Evolutionary conservation across 805 yeast genomes (phyloP).

Genomic region (Cyberlindnera mississippiensis): DNA sequence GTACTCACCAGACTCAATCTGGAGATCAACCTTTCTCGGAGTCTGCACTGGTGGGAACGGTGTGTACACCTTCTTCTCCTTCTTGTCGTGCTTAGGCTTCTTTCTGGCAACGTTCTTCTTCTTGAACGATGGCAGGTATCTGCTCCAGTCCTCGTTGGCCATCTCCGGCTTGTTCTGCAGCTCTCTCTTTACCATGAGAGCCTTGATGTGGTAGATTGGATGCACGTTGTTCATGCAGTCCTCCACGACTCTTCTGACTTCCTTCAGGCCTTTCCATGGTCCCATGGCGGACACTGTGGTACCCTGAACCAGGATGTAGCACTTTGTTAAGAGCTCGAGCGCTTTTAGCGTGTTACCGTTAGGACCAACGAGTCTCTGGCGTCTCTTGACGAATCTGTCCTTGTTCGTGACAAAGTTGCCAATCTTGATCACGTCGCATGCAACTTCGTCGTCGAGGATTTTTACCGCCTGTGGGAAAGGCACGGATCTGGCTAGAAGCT

Average conservation of each 20-base stretch:
- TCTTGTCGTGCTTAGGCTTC: conserved; percentile 62
- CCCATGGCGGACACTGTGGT: conserved; percentile 98
- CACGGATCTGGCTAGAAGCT: conserved; percentile 90
- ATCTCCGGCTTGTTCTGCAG: conserved; percentile 92
- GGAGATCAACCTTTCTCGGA: conserved; percentile 95
- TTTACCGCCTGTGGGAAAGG: conserved; percentile 96
- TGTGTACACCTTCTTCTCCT: conserved; percentile 69
- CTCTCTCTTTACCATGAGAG: conserved; percentile 95
- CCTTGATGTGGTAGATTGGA: conserved; percentile 97
- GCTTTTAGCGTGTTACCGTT: conserved; percentile 96
- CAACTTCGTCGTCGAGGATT: conserved; percentile 85
- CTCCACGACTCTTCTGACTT: conserved; percentile 88
- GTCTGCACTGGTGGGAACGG: conserved; percentile 98
- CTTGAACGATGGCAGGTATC: conserved; percentile 95
- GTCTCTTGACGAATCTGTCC: conserved; percentile 89
- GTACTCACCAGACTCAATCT: conserved; percentile 97
- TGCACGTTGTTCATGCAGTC: conserved; percentile 97
- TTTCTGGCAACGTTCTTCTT: conserved; percentile 93
- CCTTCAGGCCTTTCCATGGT: conserved; percentile 88
- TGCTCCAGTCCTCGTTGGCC: conserved; percentile 93
- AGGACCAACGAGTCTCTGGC: conserved; percentile 96
- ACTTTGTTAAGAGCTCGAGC: conserved; percentile 87
- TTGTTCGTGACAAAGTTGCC: conserved; percentile 86
- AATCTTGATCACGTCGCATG: conserved; percentile 94
- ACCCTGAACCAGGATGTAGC: conserved; percentile 96